phyloP scores from a whole-genome alignment of 2,329 filamentous ascomycete genomes.

The Sordariomycetes sp. region DNA sequence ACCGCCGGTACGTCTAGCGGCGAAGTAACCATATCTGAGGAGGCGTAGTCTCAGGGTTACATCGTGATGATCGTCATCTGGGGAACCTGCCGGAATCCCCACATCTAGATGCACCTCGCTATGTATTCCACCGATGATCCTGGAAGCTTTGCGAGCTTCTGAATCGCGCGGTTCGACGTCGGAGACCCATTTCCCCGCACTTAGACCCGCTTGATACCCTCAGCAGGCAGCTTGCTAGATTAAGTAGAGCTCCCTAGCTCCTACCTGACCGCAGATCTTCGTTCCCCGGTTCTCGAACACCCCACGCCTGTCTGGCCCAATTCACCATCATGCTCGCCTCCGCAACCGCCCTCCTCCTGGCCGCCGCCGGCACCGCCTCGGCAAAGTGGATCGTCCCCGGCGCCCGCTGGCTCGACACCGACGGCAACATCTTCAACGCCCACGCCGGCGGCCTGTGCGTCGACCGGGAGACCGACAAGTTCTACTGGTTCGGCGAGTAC shows the following conservation, averaged over 20 bases:
- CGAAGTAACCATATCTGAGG: no score
- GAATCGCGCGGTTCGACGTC: not conserved
- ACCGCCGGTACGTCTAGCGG: no score
- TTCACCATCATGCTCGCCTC: not conserved
- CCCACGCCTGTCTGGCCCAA: not conserved
- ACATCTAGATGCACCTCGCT: not conserved
- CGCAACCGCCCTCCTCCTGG: not conserved
- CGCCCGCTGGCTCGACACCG: conserved; percentile 45
- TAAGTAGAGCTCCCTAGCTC: not conserved
- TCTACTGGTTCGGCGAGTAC: conserved; percentile 50
- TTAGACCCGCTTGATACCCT: not conserved
- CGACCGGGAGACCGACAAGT: conserved; percentile 36
- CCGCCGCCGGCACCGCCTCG: not conserved
- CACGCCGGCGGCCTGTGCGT: conserved; percentile 44
- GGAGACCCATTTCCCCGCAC: not conserved
- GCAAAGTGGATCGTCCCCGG: conserved; percentile 44
- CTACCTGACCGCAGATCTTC: not conserved
- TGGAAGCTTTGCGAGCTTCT: not conserved
- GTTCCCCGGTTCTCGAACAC: not conserved
- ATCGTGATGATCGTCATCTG: not conserved
- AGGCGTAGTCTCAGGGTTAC: not conserved
- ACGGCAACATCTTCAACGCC: conserved; percentile 46
- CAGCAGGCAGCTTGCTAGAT: not conserved
- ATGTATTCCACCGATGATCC: not conserved
- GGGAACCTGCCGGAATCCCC: not conserved